Evolutionary conservation across 768 basidiomycete genomes (phyloP).

Genomic region (Amanita thiersii): DNA sequence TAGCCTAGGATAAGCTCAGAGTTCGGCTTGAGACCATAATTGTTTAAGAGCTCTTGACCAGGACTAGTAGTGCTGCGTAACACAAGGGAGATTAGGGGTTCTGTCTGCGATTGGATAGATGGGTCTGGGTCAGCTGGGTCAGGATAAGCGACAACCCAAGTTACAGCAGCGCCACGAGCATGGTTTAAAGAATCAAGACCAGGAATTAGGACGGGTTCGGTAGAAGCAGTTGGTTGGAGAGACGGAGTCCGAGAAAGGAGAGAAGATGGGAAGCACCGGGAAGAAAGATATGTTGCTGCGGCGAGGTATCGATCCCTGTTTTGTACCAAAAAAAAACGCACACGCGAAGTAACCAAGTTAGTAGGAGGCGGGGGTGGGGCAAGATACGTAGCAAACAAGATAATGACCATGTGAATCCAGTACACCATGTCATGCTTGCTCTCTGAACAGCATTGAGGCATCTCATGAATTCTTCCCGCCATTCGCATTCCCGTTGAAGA

Average conservation of each 20-base stretch:
- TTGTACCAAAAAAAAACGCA: slow-evolving; percentile 7
- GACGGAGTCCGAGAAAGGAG: slow-evolving; percentile 55
- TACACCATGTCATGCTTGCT: slow-evolving; percentile 32
- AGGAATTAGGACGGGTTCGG: slow-evolving; percentile 77
- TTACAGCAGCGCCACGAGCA: slow-evolving; percentile 67
- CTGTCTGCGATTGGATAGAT: slow-evolving; percentile 7
- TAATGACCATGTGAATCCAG: slow-evolving; percentile 60
- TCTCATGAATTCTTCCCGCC: slow-evolving; percentile 54
- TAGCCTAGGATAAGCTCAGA: slow-evolving; percentile 87
- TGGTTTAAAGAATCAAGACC: slow-evolving; percentile 87
- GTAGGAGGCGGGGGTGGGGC: slow-evolving; percentile 1
- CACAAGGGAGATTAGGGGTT: slow-evolving; percentile 52
- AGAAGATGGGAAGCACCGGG: slow-evolving; percentile 85
- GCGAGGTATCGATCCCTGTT: slow-evolving; percentile 64
- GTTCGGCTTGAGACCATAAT: slow-evolving; percentile 90
- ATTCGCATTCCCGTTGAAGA: slow-evolving; percentile 51
- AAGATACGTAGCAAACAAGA: not conserved
- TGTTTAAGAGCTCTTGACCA: slow-evolving; percentile 71
- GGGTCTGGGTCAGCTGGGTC: slow-evolving; percentile 13
- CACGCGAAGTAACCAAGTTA: no score
- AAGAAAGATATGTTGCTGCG: slow-evolving; percentile 73
- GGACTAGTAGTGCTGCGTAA: slow-evolving; percentile 32
- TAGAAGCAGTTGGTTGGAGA: slow-evolving; percentile 37
- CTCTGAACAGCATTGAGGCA: slow-evolving; percentile 36
- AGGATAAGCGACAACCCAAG: slow-evolving; percentile 60